Conservation (phyloP, 2,329 filamentous ascomycete species). For the Capronia epimyces region DNA sequence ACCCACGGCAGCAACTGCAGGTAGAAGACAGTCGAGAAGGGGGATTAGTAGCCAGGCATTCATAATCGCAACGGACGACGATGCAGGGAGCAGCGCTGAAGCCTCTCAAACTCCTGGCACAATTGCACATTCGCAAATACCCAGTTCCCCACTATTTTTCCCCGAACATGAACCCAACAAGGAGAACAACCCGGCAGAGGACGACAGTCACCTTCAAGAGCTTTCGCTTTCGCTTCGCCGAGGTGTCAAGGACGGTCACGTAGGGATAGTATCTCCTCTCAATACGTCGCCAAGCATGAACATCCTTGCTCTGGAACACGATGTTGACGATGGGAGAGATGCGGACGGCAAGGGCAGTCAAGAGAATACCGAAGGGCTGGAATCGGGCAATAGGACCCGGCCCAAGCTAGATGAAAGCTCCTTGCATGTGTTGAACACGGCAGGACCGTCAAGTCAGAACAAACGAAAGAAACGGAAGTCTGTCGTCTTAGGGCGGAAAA, state of each 20-base stretch:
- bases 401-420: not conserved
- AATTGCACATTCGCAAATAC: not conserved
- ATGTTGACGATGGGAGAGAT: not conserved
- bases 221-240: not conserved
- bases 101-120: not conserved
- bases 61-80: constrained; percentile 16
- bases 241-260: not conserved
- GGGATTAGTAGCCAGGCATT: constrained; percentile 5
- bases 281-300: not conserved
- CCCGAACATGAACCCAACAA: constrained; percentile 3
- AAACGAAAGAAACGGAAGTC: constrained; percentile 18
- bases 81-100: not conserved
- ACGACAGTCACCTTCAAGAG: not conserved
- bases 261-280: not conserved
- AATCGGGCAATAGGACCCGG: not conserved
- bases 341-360: not conserved
- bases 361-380: not conserved
- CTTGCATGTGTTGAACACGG: not conserved
- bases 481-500: constrained; percentile 11
- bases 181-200: constrained; percentile 8
- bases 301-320: not conserved
- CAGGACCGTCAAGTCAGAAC: constrained; percentile 6
- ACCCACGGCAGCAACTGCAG: not conserved
- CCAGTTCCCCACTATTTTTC: constrained; percentile 12
- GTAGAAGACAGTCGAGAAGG: constrained; percentile 6